These are phyloP conservation scores for Penicillium bialowiezense DNA, from an alignment of 495 filamentous ascomycete species.

Conservation along the genomic window DNA sequence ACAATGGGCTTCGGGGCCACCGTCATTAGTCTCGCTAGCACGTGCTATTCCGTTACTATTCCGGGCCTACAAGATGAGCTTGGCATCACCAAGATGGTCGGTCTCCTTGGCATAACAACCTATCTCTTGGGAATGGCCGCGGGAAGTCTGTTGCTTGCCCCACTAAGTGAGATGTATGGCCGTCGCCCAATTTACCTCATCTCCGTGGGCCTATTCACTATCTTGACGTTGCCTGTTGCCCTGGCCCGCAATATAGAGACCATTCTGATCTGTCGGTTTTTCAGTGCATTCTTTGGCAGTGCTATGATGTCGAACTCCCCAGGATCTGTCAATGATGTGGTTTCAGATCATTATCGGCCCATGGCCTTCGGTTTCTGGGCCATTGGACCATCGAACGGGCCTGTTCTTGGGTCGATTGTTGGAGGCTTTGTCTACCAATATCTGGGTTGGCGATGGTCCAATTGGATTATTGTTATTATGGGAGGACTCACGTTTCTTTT, in stretches of 20 bases:
- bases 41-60: slow-evolving; percentile 20
- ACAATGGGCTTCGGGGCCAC: slow-evolving; percentile 17
- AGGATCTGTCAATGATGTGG: slow-evolving; percentile 73
- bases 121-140: slow-evolving; percentile 64
- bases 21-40: slow-evolving; percentile 14
- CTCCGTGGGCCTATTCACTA: not conserved
- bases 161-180: not conserved
- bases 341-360: slow-evolving; percentile 65
- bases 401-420: slow-evolving; percentile 59
- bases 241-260: slow-evolving; percentile 59
- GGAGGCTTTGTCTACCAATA: slow-evolving; percentile 70
- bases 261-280: slow-evolving; percentile 68
- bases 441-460: slow-evolving; percentile 85
- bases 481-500: slow-evolving; percentile 53
- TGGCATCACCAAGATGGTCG: slow-evolving; percentile 53
- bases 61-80: slow-evolving; percentile 51
- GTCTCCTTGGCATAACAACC: slow-evolving; percentile 73
- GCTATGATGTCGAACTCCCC: slow-evolving; percentile 75
- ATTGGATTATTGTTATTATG: slow-evolving; percentile 76
- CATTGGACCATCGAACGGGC: slow-evolving; percentile 76
- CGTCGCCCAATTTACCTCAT: not conserved
- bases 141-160: slow-evolving; percentile 57
- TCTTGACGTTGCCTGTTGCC: slow-evolving; percentile 70
- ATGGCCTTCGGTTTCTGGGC: slow-evolving; percentile 71
- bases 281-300: slow-evolving; percentile 72